Evolutionary conservation across 2,329 filamentous ascomycete genomes (phyloP), one percentile per base, ranked within the genome.

Genomic region (Pezicula neosporulosa): DNA sequence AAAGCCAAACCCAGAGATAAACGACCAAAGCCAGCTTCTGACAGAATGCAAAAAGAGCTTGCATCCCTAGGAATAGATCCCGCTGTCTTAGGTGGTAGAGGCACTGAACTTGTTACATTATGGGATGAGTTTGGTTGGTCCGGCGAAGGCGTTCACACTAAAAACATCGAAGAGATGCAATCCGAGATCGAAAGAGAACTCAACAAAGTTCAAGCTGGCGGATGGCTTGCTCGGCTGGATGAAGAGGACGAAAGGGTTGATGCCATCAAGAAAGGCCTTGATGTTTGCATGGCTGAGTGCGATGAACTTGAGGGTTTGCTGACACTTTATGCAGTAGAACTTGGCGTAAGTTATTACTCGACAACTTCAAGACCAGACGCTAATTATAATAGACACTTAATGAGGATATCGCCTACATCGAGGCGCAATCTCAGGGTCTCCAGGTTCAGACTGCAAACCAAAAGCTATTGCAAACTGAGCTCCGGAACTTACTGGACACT

Each of bases 401-500:
- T 51, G 93, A 97, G 46, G 94, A 99, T 63, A 95, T 99, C 61
- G 86, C 91, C 3, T 97, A 95, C 66, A 97, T 99, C 58, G 94
- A 99, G 72, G 91, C 94, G 2, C 94, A 99, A 70, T 92, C 90
- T 6, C 93, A 99, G 71, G 94, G 94, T 75, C 75, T 99, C 44
- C 94, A 99, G 64, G 93, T 99, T 6, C 94, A 97, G 70, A 93
- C 93, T 18, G 90, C 94, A 38, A 99, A 99, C 63, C 94, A 99
- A 68, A 96, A 96, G 68, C 80, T 96, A 27, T 79, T 99, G 44
- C 63, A 93, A 68, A 89, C 86, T 56, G 94, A 99, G 68, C 79
- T 99, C 2, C 85, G 95, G 66, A 88, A 86, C 33, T 76, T 97
- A n/a, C 79, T 99, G 21, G 86, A 92, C 59, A 97, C 90, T 0